Evolutionary conservation across 805 yeast genomes (phyloP).

Genomic region (Alloascoidea africana): DNA sequence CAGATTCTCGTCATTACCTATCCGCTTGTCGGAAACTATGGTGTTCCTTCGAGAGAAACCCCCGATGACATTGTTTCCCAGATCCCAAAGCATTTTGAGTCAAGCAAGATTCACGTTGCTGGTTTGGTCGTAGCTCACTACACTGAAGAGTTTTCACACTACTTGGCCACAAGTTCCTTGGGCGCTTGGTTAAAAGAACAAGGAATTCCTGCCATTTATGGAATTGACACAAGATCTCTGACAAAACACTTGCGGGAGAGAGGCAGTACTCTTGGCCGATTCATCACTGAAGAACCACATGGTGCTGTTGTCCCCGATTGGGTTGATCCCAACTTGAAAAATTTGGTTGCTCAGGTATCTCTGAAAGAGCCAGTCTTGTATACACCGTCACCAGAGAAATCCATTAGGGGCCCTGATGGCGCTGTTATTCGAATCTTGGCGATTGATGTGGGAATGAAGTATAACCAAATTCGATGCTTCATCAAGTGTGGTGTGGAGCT

Average conservation of each 20-base stretch:
- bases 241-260: conserved; percentile 85
- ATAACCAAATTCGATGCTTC: conserved; percentile 93
- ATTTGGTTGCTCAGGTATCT: conserved; percentile 87
- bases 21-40: conserved; percentile 96
- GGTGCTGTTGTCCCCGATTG: conserved; percentile 58
- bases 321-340: conserved; percentile 84
- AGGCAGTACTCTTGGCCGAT: conserved; percentile 89
- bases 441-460: conserved; percentile 96
- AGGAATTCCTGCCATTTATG: conserved; percentile 91
- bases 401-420: conserved; percentile 52
- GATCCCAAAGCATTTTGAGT: conserved; percentile 88
- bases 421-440: conserved; percentile 73
- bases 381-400: conserved; percentile 43
- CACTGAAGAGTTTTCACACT: conserved; percentile 92
- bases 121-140: conserved; percentile 95
- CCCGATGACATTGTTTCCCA: conserved; percentile 60
- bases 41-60: conserved; percentile 84
- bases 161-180: conserved; percentile 79
- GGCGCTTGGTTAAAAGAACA: conserved; percentile 89
- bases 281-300: conserved; percentile 41
- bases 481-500: conserved; percentile 93
- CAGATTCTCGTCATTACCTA: conserved; percentile 92
- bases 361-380: conserved; percentile 61
- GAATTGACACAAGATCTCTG: conserved; percentile 91
- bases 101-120: conserved; percentile 84